Base-by-base conservation (phyloP, 1,284 basidiomycete species). In the Pascua guehoae region DNA sequence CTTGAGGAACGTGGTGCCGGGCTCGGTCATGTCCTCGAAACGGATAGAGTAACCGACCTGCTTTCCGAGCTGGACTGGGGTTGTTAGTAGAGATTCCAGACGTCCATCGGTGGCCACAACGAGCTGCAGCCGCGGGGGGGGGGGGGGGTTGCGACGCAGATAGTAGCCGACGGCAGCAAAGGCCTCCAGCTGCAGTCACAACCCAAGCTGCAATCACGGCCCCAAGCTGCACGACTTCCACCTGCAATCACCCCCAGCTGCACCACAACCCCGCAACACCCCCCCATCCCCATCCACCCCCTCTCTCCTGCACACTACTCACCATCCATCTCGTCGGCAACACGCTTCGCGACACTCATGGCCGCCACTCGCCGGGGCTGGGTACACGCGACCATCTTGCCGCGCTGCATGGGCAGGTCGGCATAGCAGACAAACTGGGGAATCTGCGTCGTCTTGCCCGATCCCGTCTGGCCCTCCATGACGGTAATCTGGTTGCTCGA, bases 261-360 rank as follows among this genome's bases (percentile, higher is more conserved):
- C 24, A 3, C 24, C 45, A 18, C 2, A 12, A 47, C 24, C n/a
- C n/a, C n/a, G n/a, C n/a, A n/a, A 44, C 42, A 16, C 8, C 16
- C 7, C 5, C n/a, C n/a, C n/a, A n/a, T n/a, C n/a, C n/a, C n/a
- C n/a, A n/a, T n/a, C n/a, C 24, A 32, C 24, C 17, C 11, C 51
- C 10, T 12, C 12, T 9, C 10, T 12, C 12, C 5, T 11, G 12
- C 4, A 32, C 38, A 17, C 12, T 15, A 78, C 86, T 66, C 63
- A 89, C 88, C 88, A 75, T 97, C 94, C 90, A 98, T 93, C 78
- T 98, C 95, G 69, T 96, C 92, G 4, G 96, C 93, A 1, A 99
- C 96, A 80, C 96, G 92, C 78, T 95, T 96, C 17, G 95, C 95
- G 1, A 98, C 96, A 18, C 89, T 91, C 91, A 95, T 98, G 40